A percentile compares a stretch with the other conserved stretches of the same genome.
Conservation (phyloP, 176 grass and related monocot species). For the Poa annua region DNA sequence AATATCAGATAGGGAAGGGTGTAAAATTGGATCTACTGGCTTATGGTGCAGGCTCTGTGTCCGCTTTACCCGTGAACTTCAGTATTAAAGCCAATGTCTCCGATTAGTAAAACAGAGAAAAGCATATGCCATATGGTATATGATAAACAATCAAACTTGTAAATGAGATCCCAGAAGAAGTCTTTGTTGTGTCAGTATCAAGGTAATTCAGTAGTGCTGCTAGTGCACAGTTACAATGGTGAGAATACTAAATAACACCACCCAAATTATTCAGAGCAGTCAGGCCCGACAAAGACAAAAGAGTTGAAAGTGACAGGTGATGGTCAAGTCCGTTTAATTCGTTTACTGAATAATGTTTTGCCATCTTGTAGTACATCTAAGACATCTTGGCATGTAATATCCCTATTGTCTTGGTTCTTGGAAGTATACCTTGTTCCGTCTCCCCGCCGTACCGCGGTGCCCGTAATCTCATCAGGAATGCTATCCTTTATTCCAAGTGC, state of each 20-base stretch:
- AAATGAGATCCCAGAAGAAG: slow-evolving; percentile 1
- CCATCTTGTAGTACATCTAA: slow-evolving; percentile 46
- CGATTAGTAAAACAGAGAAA: background rate
- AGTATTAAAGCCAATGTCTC: background rate
- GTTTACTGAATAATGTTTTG: slow-evolving; percentile 38
- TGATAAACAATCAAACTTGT: background rate
- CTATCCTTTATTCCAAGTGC: background rate
- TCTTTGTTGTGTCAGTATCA: background rate
- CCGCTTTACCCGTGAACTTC: too few species aligned
- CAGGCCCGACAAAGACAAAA: background rate
- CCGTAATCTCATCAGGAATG: background rate
- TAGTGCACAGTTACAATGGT: background rate
- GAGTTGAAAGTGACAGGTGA: background rate
- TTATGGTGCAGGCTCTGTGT: too few species aligned
- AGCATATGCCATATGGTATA: background rate
- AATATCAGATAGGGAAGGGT: background rate
- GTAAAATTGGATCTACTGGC: background rate
- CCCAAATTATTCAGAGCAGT: slow-evolving; percentile 1
- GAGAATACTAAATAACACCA: background rate
- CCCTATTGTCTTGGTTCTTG: slow-evolving; percentile 32
- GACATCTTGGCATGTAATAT: slow-evolving; percentile 51
- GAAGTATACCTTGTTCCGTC: slow-evolving; percentile 5
- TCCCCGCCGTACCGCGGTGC: background rate
- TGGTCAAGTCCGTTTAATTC: slow-evolving; percentile 31
- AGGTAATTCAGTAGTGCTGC: background rate